phyloP scores from a whole-genome alignment of 2,329 filamentous ascomycete genomes.

The Ceratocystis colombiana region DNA sequence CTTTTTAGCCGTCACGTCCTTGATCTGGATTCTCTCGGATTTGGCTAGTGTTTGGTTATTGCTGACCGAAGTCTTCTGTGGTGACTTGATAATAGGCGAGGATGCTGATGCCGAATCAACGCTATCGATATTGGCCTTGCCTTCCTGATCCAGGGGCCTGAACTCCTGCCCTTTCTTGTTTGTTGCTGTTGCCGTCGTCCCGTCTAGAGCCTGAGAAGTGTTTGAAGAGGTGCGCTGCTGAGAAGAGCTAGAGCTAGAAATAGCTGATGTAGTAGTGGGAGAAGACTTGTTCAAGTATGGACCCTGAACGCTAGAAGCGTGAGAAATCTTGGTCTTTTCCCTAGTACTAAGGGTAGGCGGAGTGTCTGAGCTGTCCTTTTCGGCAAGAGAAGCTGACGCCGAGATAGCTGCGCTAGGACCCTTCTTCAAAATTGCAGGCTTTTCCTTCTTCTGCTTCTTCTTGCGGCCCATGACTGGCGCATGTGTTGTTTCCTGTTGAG shows the following conservation, averaged over 20 bases:
- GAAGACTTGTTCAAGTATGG: constrained; percentile 5
- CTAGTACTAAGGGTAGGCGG: background rate
- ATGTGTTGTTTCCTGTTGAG: constrained; percentile 43
- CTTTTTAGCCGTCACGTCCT: constrained; percentile 27
- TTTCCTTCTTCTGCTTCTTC: constrained; percentile 77
- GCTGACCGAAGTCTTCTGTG: background rate
- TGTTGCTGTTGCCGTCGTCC: constrained; percentile 17
- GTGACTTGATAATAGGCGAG: constrained; percentile 18
- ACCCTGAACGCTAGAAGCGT: background rate
- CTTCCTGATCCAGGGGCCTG: background rate
- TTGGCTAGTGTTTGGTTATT: constrained; percentile 28
- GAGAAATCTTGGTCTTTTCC: background rate
- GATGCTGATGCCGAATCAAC: background rate
- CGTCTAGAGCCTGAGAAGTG: background rate
- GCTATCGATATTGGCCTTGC: background rate
- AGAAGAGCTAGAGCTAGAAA: background rate
- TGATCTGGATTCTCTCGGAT: constrained; percentile 31
- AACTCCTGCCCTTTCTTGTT: constrained; percentile 21
- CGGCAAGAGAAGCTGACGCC: background rate
- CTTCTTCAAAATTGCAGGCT: constrained; percentile 32
- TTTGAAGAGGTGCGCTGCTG: background rate
- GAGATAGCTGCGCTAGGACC: constrained; percentile 24
- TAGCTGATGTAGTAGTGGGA: background rate
- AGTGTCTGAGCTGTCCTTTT: background rate
- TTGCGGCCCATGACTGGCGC: constrained; percentile 69